These are phyloP conservation scores for Scedosporium boydii DNA, from an alignment of 2,329 filamentous ascomycete species.

Conservation along the genomic window DNA sequence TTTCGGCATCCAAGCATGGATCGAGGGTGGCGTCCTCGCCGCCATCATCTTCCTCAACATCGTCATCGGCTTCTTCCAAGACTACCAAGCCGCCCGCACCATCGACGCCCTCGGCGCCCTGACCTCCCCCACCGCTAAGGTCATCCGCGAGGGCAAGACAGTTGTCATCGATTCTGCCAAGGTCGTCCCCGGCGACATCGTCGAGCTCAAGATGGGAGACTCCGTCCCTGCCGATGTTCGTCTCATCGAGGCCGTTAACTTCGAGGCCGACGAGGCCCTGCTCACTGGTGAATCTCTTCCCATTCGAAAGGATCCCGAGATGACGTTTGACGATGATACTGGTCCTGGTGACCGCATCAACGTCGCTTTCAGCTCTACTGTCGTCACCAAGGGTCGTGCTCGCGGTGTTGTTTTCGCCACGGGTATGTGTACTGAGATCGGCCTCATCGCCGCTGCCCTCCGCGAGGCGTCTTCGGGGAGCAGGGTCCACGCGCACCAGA, in stretches of 20 bases:
- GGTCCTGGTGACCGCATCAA: slow-evolving; percentile 43
- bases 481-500: slow-evolving; percentile 39
- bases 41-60: slow-evolving; percentile 44
- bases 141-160: slow-evolving; percentile 26
- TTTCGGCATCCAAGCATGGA: slow-evolving; percentile 40
- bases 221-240: slow-evolving; percentile 47
- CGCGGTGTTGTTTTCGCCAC: slow-evolving; percentile 50
- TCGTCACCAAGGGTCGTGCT: slow-evolving; percentile 47
- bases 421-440: slow-evolving; percentile 51
- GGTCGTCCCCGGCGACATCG: slow-evolving; percentile 47
- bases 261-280: slow-evolving; percentile 53
- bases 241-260: slow-evolving; percentile 47
- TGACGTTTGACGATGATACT: slow-evolving; percentile 26
- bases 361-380: slow-evolving; percentile 46
- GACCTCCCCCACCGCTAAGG: slow-evolving; percentile 24
- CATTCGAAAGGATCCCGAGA: slow-evolving; percentile 35
- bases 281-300: slow-evolving; percentile 52
- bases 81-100: slow-evolving; percentile 29
- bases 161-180: slow-evolving; percentile 21
- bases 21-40: slow-evolving; percentile 40
- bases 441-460: slow-evolving; percentile 39
- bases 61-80: slow-evolving; percentile 35
- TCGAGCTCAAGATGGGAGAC: slow-evolving; percentile 39
- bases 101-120: slow-evolving; percentile 28
- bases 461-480: slow-evolving; percentile 43